Conservation (phyloP, 192 early-diverging fungal genomes). For the Lunasporangiospora selenospora region DNA sequence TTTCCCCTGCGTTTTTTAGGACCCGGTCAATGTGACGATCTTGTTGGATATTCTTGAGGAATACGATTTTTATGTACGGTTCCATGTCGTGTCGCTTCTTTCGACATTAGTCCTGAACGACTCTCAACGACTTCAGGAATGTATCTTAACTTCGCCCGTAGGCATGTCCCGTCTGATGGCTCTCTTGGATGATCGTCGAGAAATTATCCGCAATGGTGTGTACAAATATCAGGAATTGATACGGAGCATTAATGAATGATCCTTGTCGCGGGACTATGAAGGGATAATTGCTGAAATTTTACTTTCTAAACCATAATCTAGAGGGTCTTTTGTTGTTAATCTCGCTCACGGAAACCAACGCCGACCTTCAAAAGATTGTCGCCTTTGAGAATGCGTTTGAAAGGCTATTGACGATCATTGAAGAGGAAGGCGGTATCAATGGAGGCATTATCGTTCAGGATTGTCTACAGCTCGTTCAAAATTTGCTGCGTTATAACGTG, state of each 20-base stretch:
- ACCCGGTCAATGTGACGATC: slow-evolving; percentile 73
- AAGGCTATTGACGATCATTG: slow-evolving; percentile 83
- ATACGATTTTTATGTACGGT: slow-evolving; percentile 95
- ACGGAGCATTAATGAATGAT: background rate
- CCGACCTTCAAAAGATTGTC: slow-evolving; percentile 98
- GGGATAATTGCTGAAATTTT: background rate
- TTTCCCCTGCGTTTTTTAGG: slow-evolving; percentile 61
- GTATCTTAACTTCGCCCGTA: slow-evolving; percentile 85
- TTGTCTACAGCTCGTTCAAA: slow-evolving; percentile 91
- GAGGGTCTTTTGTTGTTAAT: slow-evolving; percentile 94
- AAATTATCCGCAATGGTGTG: slow-evolving; percentile 94
- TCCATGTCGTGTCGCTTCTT: slow-evolving; percentile 88
- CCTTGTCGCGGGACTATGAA: slow-evolving; percentile 4
- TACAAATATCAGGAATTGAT: background rate
- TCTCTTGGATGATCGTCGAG: slow-evolving; percentile 89
- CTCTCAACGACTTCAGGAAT: slow-evolving; percentile 74
- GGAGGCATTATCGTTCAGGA: slow-evolving; percentile 98
- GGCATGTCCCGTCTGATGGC: slow-evolving; percentile 91
- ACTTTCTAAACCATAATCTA: slow-evolving; percentile 39
- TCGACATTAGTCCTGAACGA: slow-evolving; percentile 72
- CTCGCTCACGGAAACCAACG: slow-evolving; percentile 88
- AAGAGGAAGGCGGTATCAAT: slow-evolving; percentile 89
- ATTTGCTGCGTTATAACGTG: slow-evolving; percentile 94
- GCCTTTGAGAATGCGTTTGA: slow-evolving; percentile 99
- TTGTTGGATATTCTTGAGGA: slow-evolving; percentile 91